A percentile compares a stretch with the other conserved stretches of the same genome.
phyloP scores from a whole-genome alignment of 1,139 yeast species.

The Arxiozyma heterogenica region DNA sequence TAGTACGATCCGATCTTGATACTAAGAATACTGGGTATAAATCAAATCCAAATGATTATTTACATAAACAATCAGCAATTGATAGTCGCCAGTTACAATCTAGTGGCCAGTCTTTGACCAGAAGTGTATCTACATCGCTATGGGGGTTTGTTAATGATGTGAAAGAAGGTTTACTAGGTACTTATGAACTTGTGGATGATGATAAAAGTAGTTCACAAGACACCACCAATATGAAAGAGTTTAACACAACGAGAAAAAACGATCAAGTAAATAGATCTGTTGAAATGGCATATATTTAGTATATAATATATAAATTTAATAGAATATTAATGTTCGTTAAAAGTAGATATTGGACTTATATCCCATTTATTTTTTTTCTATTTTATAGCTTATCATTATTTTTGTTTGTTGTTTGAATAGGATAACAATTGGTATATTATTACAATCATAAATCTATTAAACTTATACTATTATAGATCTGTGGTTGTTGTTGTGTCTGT shows the following conservation, averaged over 20 bases:
- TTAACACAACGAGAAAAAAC: conserved; percentile 12
- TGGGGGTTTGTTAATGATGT: conserved; percentile 36
- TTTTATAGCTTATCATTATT: too few relatives aligned
- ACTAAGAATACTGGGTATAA: neutral
- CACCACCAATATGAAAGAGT: conserved; percentile 9
- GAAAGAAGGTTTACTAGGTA: conserved; percentile 33
- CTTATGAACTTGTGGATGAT: conserved; percentile 19
- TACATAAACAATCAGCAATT: neutral
- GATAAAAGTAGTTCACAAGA: conserved; percentile 5
- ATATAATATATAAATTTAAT: neutral
- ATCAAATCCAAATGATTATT: neutral
- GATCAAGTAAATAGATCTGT: conserved; percentile 5
- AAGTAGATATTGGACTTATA: neutral
- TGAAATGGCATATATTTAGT: conserved; percentile 7
- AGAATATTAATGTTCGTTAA: neutral
- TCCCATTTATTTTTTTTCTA: neutral
- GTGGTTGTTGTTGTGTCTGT: conserved; percentile 7
- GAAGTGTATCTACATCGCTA: conserved; percentile 28
- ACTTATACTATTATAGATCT: conserved; percentile 1
- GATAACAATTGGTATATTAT: neutral
- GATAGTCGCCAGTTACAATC: conserved; percentile 2
- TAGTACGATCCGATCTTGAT: neutral
- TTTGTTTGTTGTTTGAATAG: neutral
- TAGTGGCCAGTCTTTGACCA: neutral
- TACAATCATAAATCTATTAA: conserved; percentile 11